A percentile compares a stretch with the other conserved stretches of the same genome.
phyloP scores from a whole-genome alignment of 192 early-diverging fungal species.

The Podila verticillata region DNA sequence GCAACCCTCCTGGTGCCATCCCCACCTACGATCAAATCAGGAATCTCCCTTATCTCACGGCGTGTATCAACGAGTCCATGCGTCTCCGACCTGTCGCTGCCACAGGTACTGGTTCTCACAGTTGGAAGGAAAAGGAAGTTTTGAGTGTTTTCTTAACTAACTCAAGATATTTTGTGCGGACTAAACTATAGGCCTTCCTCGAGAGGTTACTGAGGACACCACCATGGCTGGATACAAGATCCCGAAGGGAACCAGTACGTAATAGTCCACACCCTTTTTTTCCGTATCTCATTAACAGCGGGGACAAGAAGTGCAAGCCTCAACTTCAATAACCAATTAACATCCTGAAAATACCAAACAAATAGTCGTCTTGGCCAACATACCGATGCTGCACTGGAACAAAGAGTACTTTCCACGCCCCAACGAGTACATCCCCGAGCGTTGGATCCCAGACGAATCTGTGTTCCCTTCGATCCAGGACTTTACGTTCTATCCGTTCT shows the following conservation, averaged over 20 bases:
- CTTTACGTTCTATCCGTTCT: conserved; percentile 56
- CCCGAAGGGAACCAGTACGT: conserved; percentile 54
- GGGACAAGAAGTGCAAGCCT: neutral
- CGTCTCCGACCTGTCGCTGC: conserved; percentile 53
- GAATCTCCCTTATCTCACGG: conserved; percentile 58
- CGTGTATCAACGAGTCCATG: conserved; percentile 63
- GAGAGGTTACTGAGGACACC: conserved; percentile 48
- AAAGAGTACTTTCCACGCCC: conserved; percentile 54
- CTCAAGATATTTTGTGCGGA: neutral
- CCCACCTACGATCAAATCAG: conserved; percentile 52
- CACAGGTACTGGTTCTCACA: conserved; percentile 12
- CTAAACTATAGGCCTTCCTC: conserved; percentile 31
- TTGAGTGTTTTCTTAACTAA: neutral
- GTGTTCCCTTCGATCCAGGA: conserved; percentile 20
- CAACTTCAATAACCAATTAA: no score
- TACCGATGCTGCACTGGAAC: conserved; percentile 27
- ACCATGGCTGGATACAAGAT: conserved; percentile 55
- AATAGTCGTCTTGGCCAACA: conserved; percentile 20
- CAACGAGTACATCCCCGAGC: conserved; percentile 62
- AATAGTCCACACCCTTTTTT: neutral
- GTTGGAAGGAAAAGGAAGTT: neutral
- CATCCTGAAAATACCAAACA: no score
- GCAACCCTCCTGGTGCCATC: neutral
- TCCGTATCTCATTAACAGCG: neutral
- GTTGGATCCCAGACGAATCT: conserved; percentile 50